These are phyloP conservation scores for Ceratocystis destructans DNA, from an alignment of 2,329 filamentous ascomycete genomes.

Conservation along the genomic window DNA sequence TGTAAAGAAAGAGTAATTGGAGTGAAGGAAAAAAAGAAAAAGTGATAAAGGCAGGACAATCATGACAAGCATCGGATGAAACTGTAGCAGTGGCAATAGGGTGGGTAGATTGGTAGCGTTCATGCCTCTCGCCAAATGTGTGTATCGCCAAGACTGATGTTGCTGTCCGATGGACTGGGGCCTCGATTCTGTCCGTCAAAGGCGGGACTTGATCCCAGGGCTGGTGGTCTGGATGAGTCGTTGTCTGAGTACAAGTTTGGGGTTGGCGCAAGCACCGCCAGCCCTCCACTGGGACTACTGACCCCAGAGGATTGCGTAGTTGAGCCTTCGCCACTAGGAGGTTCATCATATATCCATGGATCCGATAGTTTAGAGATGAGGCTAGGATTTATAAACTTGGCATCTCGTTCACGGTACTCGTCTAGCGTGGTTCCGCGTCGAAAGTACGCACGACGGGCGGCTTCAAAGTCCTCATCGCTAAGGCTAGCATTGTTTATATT, in stretches of 20 bases:
- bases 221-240: conserved; percentile 1
- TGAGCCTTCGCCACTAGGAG: conserved; percentile 2
- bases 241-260: background rate
- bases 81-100: background rate
- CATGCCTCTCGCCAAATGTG: conserved; percentile 34
- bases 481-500: background rate
- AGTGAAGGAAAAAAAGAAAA: too few species aligned
- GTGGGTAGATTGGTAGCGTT: background rate
- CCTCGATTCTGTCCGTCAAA: conserved; percentile 12
- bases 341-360: conserved; percentile 48
- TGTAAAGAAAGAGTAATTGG: too few species aligned
- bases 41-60: background rate
- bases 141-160: conserved; percentile 36
- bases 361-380: conserved; percentile 54
- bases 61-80: background rate
- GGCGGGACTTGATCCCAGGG: background rate
- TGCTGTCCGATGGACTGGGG: conserved; percentile 31
- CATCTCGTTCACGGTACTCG: conserved; percentile 55
- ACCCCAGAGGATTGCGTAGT: background rate
- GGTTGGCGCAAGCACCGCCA: background rate
- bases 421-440: conserved; percentile 53
- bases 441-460: conserved; percentile 29
- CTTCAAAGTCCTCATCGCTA: conserved; percentile 7
- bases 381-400: conserved; percentile 64
- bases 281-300: background rate